Evolutionary conservation across 768 basidiomycete genomes (phyloP).

Genomic region (Russula brevipes): DNA sequence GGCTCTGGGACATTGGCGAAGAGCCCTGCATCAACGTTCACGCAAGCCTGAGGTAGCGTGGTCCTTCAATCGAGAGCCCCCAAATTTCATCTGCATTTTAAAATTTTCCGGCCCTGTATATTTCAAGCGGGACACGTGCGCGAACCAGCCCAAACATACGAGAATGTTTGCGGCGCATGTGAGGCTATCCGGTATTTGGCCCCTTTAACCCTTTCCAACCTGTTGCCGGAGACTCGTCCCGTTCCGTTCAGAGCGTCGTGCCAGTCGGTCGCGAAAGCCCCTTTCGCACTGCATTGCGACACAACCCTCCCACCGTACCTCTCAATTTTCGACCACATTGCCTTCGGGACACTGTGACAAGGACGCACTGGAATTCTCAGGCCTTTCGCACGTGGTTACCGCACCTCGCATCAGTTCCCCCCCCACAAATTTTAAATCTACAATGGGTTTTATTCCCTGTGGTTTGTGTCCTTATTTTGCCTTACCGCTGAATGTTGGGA

Average conservation of each 20-base stretch:
- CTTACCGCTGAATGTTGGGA: background rate
- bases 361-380: background rate
- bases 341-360: background rate
- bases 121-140: constrained; percentile 19
- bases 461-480: background rate
- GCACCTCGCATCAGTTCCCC: background rate
- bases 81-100: constrained; percentile 2
- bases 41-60: constrained; percentile 3
- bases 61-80: background rate
- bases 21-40: background rate
- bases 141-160: background rate
- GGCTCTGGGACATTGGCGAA: constrained; percentile 9
- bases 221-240: background rate
- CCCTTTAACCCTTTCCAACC: constrained; percentile 7
- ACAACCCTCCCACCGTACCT: background rate
- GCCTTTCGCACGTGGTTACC: background rate
- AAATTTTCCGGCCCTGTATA: background rate
- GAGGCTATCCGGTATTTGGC: constrained; percentile 2
- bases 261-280: background rate
- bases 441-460: background rate
- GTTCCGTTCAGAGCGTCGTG: background rate
- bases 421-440: background rate
- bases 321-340: background rate
- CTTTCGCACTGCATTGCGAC: background rate
- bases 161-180: background rate